phyloP scores from a whole-genome alignment of 164 flowering plant species.

The Liriodendron chinense region DNA sequence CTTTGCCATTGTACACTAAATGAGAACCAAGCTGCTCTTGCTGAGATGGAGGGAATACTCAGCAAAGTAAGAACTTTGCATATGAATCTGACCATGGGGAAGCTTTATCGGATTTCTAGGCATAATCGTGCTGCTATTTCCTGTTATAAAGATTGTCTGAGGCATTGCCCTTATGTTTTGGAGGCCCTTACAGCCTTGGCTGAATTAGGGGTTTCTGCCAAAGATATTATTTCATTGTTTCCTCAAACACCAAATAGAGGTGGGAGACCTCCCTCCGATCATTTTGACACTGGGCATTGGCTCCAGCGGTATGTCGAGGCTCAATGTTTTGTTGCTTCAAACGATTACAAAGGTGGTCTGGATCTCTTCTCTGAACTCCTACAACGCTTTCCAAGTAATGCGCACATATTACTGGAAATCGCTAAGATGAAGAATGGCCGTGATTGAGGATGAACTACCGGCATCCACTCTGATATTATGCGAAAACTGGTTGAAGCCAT shows the following conservation, averaged over 20 bases:
- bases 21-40: conserved; percentile 75
- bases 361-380: conserved; percentile 76
- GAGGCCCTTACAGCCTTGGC: conserved; percentile 91
- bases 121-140: conserved; percentile 72
- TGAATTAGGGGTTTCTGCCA: conserved; percentile 77
- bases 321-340: conserved; percentile 84
- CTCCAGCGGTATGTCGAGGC: conserved; percentile 99
- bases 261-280: conserved; percentile 77
- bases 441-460: not conserved
- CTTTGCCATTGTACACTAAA: conserved; percentile 65
- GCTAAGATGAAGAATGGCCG: conserved; percentile 48
- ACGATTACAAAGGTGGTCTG: conserved; percentile 95
- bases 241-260: conserved; percentile 86
- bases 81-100: conserved; percentile 84
- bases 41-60: conserved; percentile 95
- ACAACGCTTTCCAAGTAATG: conserved; percentile 87
- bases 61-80: conserved; percentile 77
- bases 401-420: conserved; percentile 77
- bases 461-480: not conserved
- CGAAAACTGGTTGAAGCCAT: conserved; percentile 62
- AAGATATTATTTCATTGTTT: conserved; percentile 79
- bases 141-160: conserved; percentile 85
- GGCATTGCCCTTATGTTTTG: conserved; percentile 77
- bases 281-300: conserved; percentile 77
- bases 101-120: conserved; percentile 70